Evolutionary conservation across 148 eudicot species (phyloP).

Genomic region (Diospyros lotus): DNA sequence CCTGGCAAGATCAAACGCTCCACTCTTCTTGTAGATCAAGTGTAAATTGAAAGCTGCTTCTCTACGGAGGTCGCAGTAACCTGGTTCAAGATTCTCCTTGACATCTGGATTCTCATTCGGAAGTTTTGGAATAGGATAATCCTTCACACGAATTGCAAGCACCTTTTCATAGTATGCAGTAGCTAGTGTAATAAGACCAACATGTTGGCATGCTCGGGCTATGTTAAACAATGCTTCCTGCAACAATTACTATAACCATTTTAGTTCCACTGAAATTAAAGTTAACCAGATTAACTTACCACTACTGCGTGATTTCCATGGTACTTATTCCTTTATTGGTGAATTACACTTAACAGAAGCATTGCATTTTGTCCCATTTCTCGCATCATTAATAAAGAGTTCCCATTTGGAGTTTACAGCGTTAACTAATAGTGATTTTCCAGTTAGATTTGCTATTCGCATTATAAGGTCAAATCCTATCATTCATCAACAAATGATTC

Average conservation of each 20-base stretch:
- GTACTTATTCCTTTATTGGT: too few relatives aligned
- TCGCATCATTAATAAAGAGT: too few relatives aligned
- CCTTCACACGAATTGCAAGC: constrained; percentile 45
- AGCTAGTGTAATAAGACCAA: constrained; percentile 72
- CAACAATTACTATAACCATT: constrained; percentile 1
- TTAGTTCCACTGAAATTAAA: background rate
- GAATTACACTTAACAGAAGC: too few relatives aligned
- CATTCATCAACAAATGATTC: too few relatives aligned
- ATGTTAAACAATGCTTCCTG: constrained; percentile 79
- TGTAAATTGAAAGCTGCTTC: constrained; percentile 93
- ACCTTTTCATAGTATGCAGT: constrained; percentile 78
- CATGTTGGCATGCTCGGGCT: constrained; percentile 81
- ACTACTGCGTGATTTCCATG: too few relatives aligned
- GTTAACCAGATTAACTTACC: too few relatives aligned
- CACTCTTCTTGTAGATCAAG: constrained; percentile 74
- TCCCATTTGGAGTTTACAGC: too few relatives aligned
- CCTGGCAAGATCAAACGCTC: constrained; percentile 80
- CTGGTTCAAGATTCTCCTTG: constrained; percentile 27
- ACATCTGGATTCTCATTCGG: constrained; percentile 38
- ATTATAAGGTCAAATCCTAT: too few relatives aligned
- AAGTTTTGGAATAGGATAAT: constrained; percentile 60
- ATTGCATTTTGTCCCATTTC: too few relatives aligned
- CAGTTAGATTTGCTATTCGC: too few relatives aligned
- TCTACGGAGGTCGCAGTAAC: constrained; percentile 77
- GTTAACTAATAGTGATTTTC: too few relatives aligned